Conservation (phyloP, 2,329 filamentous ascomycete genomes). For the Aspergillus jensenii region DNA sequence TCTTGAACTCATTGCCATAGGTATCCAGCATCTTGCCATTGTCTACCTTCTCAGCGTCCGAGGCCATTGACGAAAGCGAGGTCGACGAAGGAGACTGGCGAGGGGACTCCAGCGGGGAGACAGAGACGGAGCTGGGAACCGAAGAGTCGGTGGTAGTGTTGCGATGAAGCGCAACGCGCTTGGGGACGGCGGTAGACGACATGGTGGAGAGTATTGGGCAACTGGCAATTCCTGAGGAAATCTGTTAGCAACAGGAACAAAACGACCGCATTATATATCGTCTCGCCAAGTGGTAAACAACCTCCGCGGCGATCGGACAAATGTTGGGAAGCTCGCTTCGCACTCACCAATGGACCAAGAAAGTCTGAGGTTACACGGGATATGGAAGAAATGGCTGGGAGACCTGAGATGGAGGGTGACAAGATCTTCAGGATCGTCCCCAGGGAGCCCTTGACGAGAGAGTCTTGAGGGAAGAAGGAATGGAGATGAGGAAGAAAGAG, state of each 20-base stretch:
- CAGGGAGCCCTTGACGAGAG: conserved; percentile 7
- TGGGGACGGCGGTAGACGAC: conserved; percentile 53
- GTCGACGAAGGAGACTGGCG: conserved; percentile 74
- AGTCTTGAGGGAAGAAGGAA: conserved; percentile 4
- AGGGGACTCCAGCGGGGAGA: conserved; percentile 60
- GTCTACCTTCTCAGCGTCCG: conserved; percentile 60
- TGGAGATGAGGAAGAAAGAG: conserved; percentile 10
- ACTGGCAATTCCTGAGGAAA: neutral
- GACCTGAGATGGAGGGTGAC: conserved; percentile 10
- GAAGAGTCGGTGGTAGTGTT: conserved; percentile 57
- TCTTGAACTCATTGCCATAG: conserved; percentile 90
- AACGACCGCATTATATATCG: neutral
- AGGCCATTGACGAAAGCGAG: conserved; percentile 86
- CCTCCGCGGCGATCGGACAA: neutral
- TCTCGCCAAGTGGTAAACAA: neutral
- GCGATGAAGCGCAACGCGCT: conserved; percentile 51
- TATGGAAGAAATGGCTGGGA: neutral
- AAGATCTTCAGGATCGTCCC: conserved; percentile 13
- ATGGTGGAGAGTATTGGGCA: conserved; percentile 25
- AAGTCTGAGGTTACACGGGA: conserved; percentile 5
- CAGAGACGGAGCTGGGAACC: conserved; percentile 52
- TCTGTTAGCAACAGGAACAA: neutral
- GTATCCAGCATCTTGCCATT: conserved; percentile 73
- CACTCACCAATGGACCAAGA: conserved; percentile 12
- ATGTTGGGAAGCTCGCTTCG: neutral